Evolutionary conservation across 768 basidiomycete genomes (phyloP).

Genomic region (Rossbeevera mucosa): DNA sequence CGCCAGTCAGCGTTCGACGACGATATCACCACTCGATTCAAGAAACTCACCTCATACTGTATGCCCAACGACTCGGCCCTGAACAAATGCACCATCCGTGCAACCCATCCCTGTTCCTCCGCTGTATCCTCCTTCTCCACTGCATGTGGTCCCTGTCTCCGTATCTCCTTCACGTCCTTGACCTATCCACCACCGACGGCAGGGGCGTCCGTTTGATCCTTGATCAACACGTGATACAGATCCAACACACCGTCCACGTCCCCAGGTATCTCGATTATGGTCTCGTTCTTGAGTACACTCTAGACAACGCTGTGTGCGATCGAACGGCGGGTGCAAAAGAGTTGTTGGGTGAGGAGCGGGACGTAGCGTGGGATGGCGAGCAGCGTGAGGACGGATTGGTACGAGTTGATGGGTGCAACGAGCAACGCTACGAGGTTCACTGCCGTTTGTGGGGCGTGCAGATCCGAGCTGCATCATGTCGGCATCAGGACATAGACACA

Average conservation of each 20-base stretch:
- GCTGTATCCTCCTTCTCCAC: constrained; percentile 87
- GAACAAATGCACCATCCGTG: constrained; percentile 96
- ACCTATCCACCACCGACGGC: too few species aligned
- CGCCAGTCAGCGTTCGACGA: background rate
- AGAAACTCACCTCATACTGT: constrained; percentile 71
- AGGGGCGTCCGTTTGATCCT: constrained; percentile 68
- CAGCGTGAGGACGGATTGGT: constrained; percentile 94
- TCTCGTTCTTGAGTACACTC: constrained; percentile 94
- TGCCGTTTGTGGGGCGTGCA: constrained; percentile 83
- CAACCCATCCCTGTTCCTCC: constrained; percentile 99
- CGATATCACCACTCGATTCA: background rate
- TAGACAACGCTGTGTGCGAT: constrained; percentile 95
- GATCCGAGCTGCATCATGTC: constrained; percentile 58
- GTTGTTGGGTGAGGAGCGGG: constrained; percentile 76
- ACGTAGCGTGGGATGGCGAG: constrained; percentile 91
- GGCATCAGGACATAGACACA: constrained; percentile 31
- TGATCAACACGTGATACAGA: constrained; percentile 86
- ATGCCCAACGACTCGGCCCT: constrained; percentile 77
- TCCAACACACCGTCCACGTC: constrained; percentile 94
- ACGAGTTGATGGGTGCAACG: constrained; percentile 92
- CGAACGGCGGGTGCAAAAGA: constrained; percentile 84
- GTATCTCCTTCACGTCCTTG: constrained; percentile 38
- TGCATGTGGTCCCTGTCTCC: constrained; percentile 56
- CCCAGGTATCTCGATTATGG: constrained; percentile 87
- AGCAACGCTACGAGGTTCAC: constrained; percentile 88